Conservation (phyloP, 139 green algal genomes). For the Tetraselmis striata region DNA sequence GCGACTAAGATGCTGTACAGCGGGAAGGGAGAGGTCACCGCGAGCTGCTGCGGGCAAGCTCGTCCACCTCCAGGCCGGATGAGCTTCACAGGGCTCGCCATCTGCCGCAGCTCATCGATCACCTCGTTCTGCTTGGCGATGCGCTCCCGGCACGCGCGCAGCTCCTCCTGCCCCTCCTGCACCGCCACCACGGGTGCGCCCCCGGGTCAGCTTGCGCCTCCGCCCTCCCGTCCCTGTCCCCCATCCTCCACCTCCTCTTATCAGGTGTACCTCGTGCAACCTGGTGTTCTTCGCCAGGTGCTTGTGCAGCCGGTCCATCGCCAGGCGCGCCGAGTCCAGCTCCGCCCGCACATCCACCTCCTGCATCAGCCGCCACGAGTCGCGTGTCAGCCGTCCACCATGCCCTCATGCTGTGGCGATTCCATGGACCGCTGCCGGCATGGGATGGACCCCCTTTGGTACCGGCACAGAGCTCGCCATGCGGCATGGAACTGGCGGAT, state of each 20-base stretch:
- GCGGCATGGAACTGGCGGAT: conserved; percentile 23
- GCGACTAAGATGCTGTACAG: neutral
- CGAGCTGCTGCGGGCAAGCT: neutral
- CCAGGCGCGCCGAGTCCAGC: neutral
- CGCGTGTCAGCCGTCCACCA: neutral
- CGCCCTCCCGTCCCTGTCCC: neutral
- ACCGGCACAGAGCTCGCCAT: conserved; percentile 9
- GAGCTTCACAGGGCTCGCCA: neutral
- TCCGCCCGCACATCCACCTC: neutral
- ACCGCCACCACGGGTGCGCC: neutral
- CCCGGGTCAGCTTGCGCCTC: neutral
- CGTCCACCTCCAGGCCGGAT: neutral
- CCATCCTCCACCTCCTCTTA: neutral
- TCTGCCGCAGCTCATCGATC: neutral
- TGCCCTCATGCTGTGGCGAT: conserved; percentile 4
- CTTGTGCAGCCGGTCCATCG: neutral
- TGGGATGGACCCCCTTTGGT: conserved; percentile 21
- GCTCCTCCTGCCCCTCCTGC: neutral
- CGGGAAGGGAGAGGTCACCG: neutral
- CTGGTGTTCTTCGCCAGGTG: neutral
- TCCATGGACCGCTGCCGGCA: conserved; percentile 13
- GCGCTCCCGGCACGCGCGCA: neutral
- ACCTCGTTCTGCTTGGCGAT: neutral
- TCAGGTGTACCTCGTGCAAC: neutral
- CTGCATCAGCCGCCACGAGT: neutral